These are phyloP conservation scores for Scheffersomyces quercinus DNA, from an alignment of 1,139 yeast species.

Conservation along the genomic window DNA sequence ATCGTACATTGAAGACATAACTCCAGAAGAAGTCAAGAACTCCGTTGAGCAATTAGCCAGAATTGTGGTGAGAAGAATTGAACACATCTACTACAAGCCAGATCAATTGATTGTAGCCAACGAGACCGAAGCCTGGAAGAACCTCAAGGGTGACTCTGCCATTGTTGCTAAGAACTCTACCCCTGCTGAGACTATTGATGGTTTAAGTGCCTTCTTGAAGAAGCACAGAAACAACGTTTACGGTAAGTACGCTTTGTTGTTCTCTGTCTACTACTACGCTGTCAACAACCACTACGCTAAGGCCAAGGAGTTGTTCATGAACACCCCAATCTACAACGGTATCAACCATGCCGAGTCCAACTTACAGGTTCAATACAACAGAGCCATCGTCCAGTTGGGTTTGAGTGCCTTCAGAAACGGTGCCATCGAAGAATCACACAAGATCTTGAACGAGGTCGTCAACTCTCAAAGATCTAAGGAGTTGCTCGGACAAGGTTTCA, in stretches of 20 bases:
- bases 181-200: conserved; percentile 55
- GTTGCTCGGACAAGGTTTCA: conserved; percentile 89
- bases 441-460: conserved; percentile 84
- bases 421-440: conserved; percentile 82
- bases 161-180: conserved; percentile 34
- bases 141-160: conserved; percentile 33
- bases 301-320: conserved; percentile 86
- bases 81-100: conserved; percentile 93
- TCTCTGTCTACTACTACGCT: conserved; percentile 88
- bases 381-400: conserved; percentile 95
- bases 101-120: conserved; percentile 65
- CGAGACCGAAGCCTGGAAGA: conserved; percentile 73
- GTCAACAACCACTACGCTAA: conserved; percentile 77
- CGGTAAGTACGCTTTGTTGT: conserved; percentile 82
- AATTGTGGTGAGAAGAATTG: conserved; percentile 80
- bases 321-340: conserved; percentile 79
- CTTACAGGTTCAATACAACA: conserved; percentile 88
- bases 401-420: conserved; percentile 94
- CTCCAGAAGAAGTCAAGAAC: conserved; percentile 45
- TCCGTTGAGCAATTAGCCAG: conserved; percentile 70
- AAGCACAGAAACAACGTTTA: conserved; percentile 66
- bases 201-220: conserved; percentile 64
- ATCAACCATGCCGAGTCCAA: conserved; percentile 84
- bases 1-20: conserved; percentile 72
- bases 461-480: conserved; percentile 88